Percentiles rank a stretch among this genome's conserved stretches.
phyloP scores from a whole-genome alignment of 768 basidiomycete genomes.

The Leccinum uliginosum region DNA sequence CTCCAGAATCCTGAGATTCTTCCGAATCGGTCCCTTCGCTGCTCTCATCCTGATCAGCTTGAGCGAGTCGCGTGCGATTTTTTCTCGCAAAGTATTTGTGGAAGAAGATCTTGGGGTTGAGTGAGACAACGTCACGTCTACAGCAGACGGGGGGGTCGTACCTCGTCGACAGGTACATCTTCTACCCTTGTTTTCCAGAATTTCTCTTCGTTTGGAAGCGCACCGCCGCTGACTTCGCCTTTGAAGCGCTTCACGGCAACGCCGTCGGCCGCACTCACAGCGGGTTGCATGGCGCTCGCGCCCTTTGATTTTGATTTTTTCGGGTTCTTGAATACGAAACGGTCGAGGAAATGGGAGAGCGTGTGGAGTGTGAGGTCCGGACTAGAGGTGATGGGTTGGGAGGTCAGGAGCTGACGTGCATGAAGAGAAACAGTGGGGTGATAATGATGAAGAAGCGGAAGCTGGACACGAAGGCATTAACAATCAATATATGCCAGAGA shows the following conservation, averaged over 20 bases:
- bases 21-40: slow-evolving; percentile 16
- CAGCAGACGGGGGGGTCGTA: slow-evolving; percentile 25
- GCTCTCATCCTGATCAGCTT: slow-evolving; percentile 33
- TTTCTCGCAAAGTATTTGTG: slow-evolving; percentile 84
- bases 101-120: slow-evolving; percentile 70
- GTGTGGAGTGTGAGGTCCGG: slow-evolving; percentile 92
- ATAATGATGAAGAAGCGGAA: slow-evolving; percentile 77
- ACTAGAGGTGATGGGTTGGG: slow-evolving; percentile 71
- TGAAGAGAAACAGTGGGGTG: slow-evolving; percentile 90
- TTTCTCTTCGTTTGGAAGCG: slow-evolving; percentile 64
- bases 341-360: slow-evolving; percentile 90
- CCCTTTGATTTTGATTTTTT: slow-evolving; percentile 74
- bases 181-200: slow-evolving; percentile 68
- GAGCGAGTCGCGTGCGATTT: slow-evolving; percentile 49
- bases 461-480: slow-evolving; percentile 36
- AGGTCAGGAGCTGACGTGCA: slow-evolving; percentile 72
- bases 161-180: slow-evolving; percentile 86
- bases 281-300: slow-evolving; percentile 95
- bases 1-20: slow-evolving; percentile 27
- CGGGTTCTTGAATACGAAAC: slow-evolving; percentile 96
- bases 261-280: slow-evolving; percentile 58
- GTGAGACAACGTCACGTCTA: neutral
- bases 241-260: slow-evolving; percentile 67
- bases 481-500: neutral
- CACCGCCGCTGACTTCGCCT: slow-evolving; percentile 46